These are phyloP conservation scores for Onygena corvina DNA, from an alignment of 2,329 filamentous ascomycete species.

Conservation along the genomic window DNA sequence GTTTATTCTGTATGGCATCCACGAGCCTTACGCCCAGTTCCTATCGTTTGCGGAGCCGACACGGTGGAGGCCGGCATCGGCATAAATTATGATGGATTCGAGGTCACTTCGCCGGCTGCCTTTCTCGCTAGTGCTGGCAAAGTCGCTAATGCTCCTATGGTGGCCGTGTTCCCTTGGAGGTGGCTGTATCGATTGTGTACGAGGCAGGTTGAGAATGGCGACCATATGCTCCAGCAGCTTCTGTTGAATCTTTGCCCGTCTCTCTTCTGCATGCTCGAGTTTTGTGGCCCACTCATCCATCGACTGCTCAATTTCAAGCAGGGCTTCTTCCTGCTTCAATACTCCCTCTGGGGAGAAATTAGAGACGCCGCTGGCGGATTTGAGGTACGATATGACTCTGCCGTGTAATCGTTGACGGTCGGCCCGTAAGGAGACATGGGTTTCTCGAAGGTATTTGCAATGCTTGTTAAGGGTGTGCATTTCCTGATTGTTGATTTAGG, in stretches of 20 bases:
- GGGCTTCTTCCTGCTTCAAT: conserved; percentile 66
- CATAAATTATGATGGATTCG: conserved; percentile 58
- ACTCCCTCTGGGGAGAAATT: conserved; percentile 64
- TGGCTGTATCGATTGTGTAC: conserved; percentile 15
- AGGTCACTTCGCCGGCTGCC: conserved; percentile 32
- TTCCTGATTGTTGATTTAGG: conserved; percentile 41
- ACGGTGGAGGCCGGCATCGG: conserved; percentile 54
- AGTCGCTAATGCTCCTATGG: conserved; percentile 27
- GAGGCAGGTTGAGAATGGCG: conserved; percentile 49
- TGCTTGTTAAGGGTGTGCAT: conserved; percentile 64
- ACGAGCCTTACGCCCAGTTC: too few species aligned
- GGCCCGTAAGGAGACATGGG: conserved; percentile 61
- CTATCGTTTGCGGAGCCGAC: too few species aligned
- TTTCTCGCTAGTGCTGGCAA: neutral
- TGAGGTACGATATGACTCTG: conserved; percentile 65
- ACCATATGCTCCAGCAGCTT: conserved; percentile 74
- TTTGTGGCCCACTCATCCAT: conserved; percentile 74
- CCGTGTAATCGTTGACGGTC: conserved; percentile 65
- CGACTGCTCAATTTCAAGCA: conserved; percentile 61
- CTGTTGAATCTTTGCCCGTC: conserved; percentile 60
- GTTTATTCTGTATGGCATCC: neutral
- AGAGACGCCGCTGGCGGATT: conserved; percentile 55
- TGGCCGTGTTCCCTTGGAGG: conserved; percentile 47
- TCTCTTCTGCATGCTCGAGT: conserved; percentile 68
- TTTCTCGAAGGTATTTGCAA: conserved; percentile 64